Evolutionary conservation across 1,284 basidiomycete genomes (phyloP).

Genomic region (Tilletia indica): DNA sequence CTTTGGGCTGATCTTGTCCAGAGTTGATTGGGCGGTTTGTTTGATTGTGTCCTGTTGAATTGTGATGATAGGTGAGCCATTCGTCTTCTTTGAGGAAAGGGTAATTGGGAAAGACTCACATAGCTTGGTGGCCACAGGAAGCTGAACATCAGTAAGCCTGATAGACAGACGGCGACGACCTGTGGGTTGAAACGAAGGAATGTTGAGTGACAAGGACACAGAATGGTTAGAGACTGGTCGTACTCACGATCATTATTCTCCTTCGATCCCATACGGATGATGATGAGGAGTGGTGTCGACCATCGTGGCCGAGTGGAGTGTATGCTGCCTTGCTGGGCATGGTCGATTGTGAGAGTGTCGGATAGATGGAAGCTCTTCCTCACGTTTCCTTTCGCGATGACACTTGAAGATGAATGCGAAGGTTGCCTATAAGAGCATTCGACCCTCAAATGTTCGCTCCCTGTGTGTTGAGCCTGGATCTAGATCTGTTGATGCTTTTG

Average conservation of each 20-base stretch:
- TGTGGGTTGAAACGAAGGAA: not conserved
- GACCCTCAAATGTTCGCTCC: too few relatives aligned
- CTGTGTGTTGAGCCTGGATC: too few relatives aligned
- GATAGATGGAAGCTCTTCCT: not conserved
- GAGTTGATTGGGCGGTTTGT: not conserved
- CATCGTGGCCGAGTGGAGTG: constrained; percentile 15
- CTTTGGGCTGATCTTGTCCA: not conserved
- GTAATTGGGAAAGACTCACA: not conserved
- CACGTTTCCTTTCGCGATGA: too few relatives aligned
- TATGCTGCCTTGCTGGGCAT: constrained; percentile 18
- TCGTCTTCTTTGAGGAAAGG: not conserved
- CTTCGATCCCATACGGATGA: not conserved
- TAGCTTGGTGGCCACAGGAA: not conserved
- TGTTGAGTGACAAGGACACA: not conserved
- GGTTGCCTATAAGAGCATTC: too few relatives aligned
- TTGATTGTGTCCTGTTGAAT: constrained; percentile 1
- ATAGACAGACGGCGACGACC: not conserved
- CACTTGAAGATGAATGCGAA: too few relatives aligned
- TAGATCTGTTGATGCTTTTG: too few relatives aligned
- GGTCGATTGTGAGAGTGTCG: not conserved
- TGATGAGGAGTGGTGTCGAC: not conserved
- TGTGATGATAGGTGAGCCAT: not conserved
- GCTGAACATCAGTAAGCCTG: constrained; percentile 2
- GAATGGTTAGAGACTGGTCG: not conserved
- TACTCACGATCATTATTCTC: constrained; percentile 9